phyloP scores from a whole-genome alignment of 2,329 filamentous ascomycete species.

The Leptographium procerum region DNA sequence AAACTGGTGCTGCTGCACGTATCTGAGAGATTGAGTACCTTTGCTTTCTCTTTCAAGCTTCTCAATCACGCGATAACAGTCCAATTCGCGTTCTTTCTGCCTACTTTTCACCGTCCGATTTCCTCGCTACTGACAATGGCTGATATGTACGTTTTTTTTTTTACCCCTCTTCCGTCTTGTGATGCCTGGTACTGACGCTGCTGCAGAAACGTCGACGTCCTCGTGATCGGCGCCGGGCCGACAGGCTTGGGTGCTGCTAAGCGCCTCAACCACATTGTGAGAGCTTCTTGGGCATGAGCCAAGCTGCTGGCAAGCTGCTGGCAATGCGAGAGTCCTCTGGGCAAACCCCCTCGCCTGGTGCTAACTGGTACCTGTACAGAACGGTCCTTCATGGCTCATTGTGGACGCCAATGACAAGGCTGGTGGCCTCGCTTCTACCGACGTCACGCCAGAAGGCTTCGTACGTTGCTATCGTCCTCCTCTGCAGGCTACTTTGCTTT shows the following conservation, averaged over 20 bases:
- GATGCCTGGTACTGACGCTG: not conserved
- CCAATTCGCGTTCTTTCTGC: not conserved
- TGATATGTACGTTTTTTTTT: constrained; percentile 2
- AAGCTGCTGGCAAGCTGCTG: constrained; percentile 4
- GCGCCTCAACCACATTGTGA: constrained; percentile 89
- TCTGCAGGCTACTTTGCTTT: not conserved
- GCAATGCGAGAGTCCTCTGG: constrained; percentile 8
- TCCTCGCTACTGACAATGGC: not conserved
- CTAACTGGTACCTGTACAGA: constrained; percentile 36
- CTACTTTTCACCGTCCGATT: not conserved
- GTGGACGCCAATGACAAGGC: constrained; percentile 85
- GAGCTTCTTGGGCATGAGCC: constrained; percentile 26
- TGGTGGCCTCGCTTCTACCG: constrained; percentile 90
- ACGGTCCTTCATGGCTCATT: constrained; percentile 91
- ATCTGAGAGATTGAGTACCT: no score
- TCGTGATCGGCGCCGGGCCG: constrained; percentile 95
- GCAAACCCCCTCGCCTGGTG: not conserved
- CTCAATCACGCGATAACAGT: no score
- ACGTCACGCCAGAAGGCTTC: constrained; percentile 91
- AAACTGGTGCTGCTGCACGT: not conserved
- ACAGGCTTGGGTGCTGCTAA: constrained; percentile 97
- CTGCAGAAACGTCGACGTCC: constrained; percentile 79
- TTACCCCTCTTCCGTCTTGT: not conserved
- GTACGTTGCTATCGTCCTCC: constrained; percentile 48
- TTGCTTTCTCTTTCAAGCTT: not conserved